These are phyloP conservation scores for Yarrowia deformans DNA, from an alignment of 805 yeast species.

Conservation along the genomic window DNA sequence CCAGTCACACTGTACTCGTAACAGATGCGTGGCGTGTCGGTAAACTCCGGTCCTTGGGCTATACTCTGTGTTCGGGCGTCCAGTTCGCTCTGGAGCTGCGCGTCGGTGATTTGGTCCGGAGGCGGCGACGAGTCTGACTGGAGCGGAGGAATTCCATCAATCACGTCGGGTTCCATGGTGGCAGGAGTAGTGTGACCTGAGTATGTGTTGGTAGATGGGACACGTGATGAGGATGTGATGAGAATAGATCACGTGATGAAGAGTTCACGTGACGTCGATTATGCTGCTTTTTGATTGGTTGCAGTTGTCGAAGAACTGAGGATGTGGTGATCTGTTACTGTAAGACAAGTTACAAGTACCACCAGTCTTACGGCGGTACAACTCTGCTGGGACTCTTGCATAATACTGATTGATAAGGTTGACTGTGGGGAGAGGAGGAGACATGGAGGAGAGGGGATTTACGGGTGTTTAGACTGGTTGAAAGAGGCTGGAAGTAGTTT, in stretches of 20 bases:
- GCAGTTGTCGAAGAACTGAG: background rate
- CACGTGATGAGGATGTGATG: background rate
- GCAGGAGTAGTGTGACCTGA: background rate
- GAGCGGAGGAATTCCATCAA: constrained; percentile 12
- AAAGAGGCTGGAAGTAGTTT: background rate
- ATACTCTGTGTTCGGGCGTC: constrained; percentile 30
- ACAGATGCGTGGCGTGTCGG: constrained; percentile 54
- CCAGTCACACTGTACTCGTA: constrained; percentile 54
- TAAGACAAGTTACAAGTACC: too few relatives aligned
- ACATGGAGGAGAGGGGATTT: background rate
- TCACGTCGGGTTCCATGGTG: constrained; percentile 24
- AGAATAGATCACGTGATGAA: too few relatives aligned
- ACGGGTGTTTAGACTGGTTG: background rate
- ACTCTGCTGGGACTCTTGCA: background rate
- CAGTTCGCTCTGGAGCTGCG: constrained; percentile 29
- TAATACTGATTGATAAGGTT: background rate
- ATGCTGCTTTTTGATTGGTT: too few relatives aligned
- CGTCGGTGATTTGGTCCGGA: constrained; percentile 24
- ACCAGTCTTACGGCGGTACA: too few relatives aligned
- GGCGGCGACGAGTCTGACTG: constrained; percentile 21
- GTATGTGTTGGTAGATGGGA: background rate
- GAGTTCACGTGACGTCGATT: too few relatives aligned
- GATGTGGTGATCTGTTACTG: background rate
- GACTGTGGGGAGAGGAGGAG: background rate
- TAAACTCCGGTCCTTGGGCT: constrained; percentile 39